A percentile compares a stretch with the other conserved stretches of the same genome.
phyloP scores from a whole-genome alignment of 2,329 filamentous ascomycete species.

The Talaromyces atroroseus region DNA sequence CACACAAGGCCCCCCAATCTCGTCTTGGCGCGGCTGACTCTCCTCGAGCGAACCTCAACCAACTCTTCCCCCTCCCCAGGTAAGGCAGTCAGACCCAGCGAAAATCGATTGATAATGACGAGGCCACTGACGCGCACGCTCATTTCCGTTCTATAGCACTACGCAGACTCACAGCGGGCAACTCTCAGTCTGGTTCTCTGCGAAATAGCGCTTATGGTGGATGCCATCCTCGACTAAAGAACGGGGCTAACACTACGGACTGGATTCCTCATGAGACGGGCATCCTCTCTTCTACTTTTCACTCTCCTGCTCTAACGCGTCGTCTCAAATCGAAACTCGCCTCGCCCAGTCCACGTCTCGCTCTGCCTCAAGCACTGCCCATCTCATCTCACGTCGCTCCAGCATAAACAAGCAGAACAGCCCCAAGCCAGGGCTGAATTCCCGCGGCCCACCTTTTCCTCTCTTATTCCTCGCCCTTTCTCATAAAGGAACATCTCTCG shows the following conservation, averaged over 20 bases:
- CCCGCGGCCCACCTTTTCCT: constrained; percentile 11
- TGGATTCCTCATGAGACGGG: neutral
- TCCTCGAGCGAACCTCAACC: neutral
- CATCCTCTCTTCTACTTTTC: neutral
- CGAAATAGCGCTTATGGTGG: neutral
- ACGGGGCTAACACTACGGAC: neutral
- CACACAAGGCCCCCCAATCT: neutral
- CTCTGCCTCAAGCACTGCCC: neutral
- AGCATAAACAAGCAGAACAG: neutral
- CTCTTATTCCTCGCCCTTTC: constrained; percentile 13
- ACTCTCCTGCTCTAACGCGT: neutral
- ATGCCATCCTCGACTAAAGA: neutral
- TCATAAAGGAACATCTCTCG: constrained; percentile 14
- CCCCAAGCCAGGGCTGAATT: constrained; percentile 7
- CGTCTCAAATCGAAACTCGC: neutral
- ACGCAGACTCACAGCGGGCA: too few species aligned
- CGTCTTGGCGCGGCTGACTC: neutral
- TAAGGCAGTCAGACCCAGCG: neutral
- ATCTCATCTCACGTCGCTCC: neutral
- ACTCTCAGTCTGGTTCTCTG: neutral
- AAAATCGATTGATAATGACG: neutral
- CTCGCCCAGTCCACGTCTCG: neutral
- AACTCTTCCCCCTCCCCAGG: neutral
- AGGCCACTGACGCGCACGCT: neutral
- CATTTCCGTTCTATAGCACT: neutral